phyloP scores from a whole-genome alignment of 2,329 filamentous ascomycete species.

The Diaporthe ilicicola region DNA sequence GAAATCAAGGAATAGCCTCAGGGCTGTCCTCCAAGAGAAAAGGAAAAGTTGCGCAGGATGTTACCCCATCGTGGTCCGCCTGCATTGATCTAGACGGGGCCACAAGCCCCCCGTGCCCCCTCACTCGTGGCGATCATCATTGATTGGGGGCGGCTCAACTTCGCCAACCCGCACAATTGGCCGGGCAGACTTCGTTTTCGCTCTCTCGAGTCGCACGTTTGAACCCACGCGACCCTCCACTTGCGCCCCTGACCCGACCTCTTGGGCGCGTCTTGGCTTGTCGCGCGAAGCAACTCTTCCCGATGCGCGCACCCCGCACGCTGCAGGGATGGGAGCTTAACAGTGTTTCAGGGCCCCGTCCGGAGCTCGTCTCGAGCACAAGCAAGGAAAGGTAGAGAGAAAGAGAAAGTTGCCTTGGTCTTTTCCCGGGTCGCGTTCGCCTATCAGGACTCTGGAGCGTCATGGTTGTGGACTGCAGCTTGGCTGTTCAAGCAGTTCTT shows the following conservation, averaged over 20 bases:
- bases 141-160: not conserved
- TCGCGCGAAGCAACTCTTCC: conserved; percentile 22
- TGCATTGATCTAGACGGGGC: not conserved
- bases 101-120: conserved; percentile 8
- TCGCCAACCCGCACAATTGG: conserved; percentile 1
- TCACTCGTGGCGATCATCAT: conserved; percentile 7
- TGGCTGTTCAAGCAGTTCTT: conserved; percentile 28
- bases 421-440: not conserved
- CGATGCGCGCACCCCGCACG: not conserved
- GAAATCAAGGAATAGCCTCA: conserved; percentile 1
- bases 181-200: conserved; percentile 21
- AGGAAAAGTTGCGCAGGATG: not conserved
- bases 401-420: not conserved
- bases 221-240: conserved; percentile 20
- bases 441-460: not conserved
- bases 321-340: conserved; percentile 23
- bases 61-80: not conserved
- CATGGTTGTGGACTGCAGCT: conserved; percentile 25
- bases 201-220: conserved; percentile 23
- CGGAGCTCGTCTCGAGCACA: conserved; percentile 22
- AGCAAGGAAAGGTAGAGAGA: too few relatives aligned
- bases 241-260: conserved; percentile 6
- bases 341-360: conserved; percentile 19
- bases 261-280: conserved; percentile 11
- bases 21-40: not conserved